Base-by-base conservation (phyloP, 371 early-diverging fungal genomes). In the Mortierella sp. region DNA sequence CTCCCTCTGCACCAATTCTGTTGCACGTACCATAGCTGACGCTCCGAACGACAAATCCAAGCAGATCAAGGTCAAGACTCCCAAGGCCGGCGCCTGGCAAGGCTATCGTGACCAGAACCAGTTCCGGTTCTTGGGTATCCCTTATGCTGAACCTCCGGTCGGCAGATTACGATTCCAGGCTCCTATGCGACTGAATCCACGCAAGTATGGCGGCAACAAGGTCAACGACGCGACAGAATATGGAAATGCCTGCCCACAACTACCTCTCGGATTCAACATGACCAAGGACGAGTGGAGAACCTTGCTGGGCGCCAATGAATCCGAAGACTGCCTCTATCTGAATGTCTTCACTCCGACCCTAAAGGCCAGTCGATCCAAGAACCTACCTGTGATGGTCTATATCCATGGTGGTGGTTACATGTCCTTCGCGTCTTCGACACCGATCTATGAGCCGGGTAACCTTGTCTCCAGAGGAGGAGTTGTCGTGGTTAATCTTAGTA, bases 291-390 rank as follows among this genome's bases (percentile, higher is more conserved):
- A 50, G 48, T 41, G 47, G 10, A 24, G 29, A 14, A 14, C 2
- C 6, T 2, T 66, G 7, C 44, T 64, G 26, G 73, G 77, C 0
- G 77, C 76, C 7, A 31, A 39, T 0, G 26, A 69, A 39, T 63
- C 73, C 4, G 89, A 90, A 70, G 87, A 87, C 61, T 89, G 90
- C 39, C 65, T 90, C 29, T 83, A 77, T 44, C 58, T 90, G 55
- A 88, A 88, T 67, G 80, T 89, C 2, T 88, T 65, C 63, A 87
- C 86, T 3, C 87, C 88, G 8, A 64, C 64, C n/a, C 26, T 82
- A 64, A 74, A 74, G 34, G 43, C 68, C 14, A 52, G 48, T 22
- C 29, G 44, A 1, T 45, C 43, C 24, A 48, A 77, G 43, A 83
- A 85, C 11, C 64, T 89, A 0, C 77, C 85, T 0, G 85, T 85